Evolutionary conservation across 495 filamentous ascomycete genomes (phyloP), one percentile per base, ranked within the genome.

Genomic region (Penicillium fimorum): DNA sequence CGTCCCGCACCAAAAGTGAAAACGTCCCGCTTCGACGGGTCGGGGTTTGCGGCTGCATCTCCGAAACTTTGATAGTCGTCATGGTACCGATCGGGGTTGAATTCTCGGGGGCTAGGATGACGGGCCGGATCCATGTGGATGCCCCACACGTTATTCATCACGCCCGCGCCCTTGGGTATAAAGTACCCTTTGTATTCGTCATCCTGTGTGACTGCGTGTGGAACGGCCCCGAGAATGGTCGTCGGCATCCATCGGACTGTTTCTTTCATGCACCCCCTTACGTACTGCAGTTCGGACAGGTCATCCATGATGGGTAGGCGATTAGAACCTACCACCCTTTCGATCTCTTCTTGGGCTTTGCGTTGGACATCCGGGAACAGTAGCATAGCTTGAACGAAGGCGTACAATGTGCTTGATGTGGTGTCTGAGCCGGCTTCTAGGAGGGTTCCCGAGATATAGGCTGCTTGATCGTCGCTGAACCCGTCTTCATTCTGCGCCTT

Each of bases 21-120:
- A 6, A 53, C 33, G 46, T 70, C 69, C 15, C 67, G 76, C 18
- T 61, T 56, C 40, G 76, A 73, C 0, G 53, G 38, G n/a, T 73
- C 55, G 1, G 77, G 77, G 20, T 79, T 71, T 0, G 69, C 66
- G 17, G 73, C 68, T 15, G 66, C 60, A 12, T 76, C 72, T 44
- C 74, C 70, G 44, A 71, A 49, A 20, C 52, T 64, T 30, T 65
- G 59, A 3, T 22, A 12, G 33, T 66, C 63, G 5, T 62, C 46
- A 4, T 64, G 27, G 59, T 76, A 87, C 3, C 83, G 82, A 40
- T 81, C 78, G 1, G 83, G 84, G 32, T 79, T 73, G 70, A 78
- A 87, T 42, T 59, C 69, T 35, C 82, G 77, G 3, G 82, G 80
- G 37, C 81, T 78, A 6, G 81, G 75, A 58, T 66, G 65, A 20